These are phyloP conservation scores for Cercophora scortea DNA, from an alignment of 495 filamentous ascomycete species.

Conservation along the genomic window DNA sequence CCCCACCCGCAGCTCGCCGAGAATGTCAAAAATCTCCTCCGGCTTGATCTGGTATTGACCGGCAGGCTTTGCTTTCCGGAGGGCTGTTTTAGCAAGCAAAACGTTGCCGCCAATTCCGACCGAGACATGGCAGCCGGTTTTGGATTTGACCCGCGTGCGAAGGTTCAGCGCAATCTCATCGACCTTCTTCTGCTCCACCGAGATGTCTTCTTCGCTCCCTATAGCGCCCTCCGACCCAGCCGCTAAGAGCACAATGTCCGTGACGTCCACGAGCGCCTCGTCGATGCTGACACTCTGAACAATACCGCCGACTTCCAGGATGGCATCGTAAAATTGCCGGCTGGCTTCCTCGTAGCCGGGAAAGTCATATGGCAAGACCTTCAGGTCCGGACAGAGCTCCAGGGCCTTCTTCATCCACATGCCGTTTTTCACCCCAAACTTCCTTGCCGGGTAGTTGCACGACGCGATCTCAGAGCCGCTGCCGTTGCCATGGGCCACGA, in stretches of 20 bases:
- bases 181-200: slow-evolving; percentile 74
- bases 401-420: slow-evolving; percentile 97
- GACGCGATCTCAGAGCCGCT: slow-evolving; percentile 91
- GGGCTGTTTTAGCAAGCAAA: slow-evolving; percentile 78
- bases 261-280: slow-evolving; percentile 80
- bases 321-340: slow-evolving; percentile 73
- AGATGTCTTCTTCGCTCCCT: slow-evolving; percentile 62
- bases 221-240: slow-evolving; percentile 63
- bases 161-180: slow-evolving; percentile 62
- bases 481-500: slow-evolving; percentile 79
- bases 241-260: slow-evolving; percentile 53
- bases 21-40: slow-evolving; percentile 66
- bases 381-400: slow-evolving; percentile 75
- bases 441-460: slow-evolving; percentile 87
- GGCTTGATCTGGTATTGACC: slow-evolving; percentile 84
- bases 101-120: slow-evolving; percentile 94
- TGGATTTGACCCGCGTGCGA: slow-evolving; percentile 58
- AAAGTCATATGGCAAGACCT: slow-evolving; percentile 88
- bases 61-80: slow-evolving; percentile 89
- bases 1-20: slow-evolving; percentile 67
- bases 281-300: slow-evolving; percentile 97
- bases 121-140: slow-evolving; percentile 79
- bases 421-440: slow-evolving; percentile 84
- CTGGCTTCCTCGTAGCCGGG: slow-evolving; percentile 91
- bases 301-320: slow-evolving; percentile 68